phyloP scores from a whole-genome alignment of 1,139 yeast species.

The Saccharomyces hybrid region DNA sequence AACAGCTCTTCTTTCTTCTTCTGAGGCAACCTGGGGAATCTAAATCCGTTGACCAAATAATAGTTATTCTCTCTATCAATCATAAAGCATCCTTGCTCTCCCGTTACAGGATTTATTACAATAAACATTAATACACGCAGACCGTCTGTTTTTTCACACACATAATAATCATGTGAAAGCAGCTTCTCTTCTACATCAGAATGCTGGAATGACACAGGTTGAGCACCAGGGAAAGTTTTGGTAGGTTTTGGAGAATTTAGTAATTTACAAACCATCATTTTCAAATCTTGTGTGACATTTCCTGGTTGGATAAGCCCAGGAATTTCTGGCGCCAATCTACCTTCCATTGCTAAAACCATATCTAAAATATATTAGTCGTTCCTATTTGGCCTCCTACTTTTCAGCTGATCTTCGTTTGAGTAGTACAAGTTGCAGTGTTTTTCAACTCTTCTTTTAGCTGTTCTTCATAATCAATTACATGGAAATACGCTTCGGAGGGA shows the following conservation, averaged over 20 bases:
- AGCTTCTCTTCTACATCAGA: constrained; percentile 61
- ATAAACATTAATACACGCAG: constrained; percentile 67
- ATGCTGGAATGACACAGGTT: constrained; percentile 85
- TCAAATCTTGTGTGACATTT: constrained; percentile 59
- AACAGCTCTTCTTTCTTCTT: constrained; percentile 38
- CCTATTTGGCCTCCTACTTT: background rate
- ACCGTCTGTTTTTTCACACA: constrained; percentile 95
- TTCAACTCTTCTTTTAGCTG: background rate
- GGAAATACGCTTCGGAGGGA: background rate
- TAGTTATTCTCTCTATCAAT: constrained; percentile 86
- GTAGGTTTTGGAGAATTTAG: constrained; percentile 39
- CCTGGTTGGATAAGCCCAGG: constrained; percentile 78
- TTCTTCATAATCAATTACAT: background rate
- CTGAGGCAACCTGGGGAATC: constrained; percentile 62
- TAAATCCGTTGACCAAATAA: constrained; percentile 70
- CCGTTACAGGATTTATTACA: constrained; percentile 58
- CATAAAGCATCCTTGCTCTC: constrained; percentile 66
- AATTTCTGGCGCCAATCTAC: constrained; percentile 67
- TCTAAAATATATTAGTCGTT: background rate
- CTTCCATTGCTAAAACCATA: constrained; percentile 28
- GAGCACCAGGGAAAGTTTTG: constrained; percentile 72
- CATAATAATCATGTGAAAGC: constrained; percentile 62
- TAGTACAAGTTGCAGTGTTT: background rate
- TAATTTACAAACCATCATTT: constrained; percentile 61
- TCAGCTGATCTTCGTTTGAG: background rate